These are phyloP conservation scores for Miamiensis avidus DNA, from an alignment of 169 alveolate species.

Conservation along the genomic window DNA sequence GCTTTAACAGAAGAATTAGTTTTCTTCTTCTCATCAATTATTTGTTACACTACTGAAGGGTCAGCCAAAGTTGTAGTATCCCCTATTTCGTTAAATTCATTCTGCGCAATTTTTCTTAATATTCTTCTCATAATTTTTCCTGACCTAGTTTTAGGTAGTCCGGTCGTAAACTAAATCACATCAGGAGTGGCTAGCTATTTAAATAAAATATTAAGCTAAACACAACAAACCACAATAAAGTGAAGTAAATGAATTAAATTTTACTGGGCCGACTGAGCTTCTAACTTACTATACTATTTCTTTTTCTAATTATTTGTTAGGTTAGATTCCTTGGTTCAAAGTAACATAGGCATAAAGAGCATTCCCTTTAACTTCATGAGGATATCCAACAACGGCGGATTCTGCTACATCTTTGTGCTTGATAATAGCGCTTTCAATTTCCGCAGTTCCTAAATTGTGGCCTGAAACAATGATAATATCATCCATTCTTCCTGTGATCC, in stretches of 20 bases:
- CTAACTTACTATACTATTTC: conserved; percentile 61
- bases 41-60: too few species aligned
- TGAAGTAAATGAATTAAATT: neutral
- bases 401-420: conserved; percentile 35
- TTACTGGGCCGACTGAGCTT: conserved; percentile 33
- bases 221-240: neutral
- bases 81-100: conserved; percentile 3
- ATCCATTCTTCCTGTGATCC: conserved; percentile 96
- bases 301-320: conserved; percentile 24
- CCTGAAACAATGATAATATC: conserved; percentile 86
- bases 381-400: conserved; percentile 54
- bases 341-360: conserved; percentile 53
- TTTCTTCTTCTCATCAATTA: too few species aligned
- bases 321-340: conserved; percentile 17
- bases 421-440: conserved; percentile 50
- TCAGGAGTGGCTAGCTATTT: conserved; percentile 39
- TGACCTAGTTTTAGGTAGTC: conserved; percentile 57
- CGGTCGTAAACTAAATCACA: conserved; percentile 20
- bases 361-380: conserved; percentile 48
- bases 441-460: conserved; percentile 50
- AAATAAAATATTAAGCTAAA: neutral
- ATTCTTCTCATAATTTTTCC: conserved; percentile 56
- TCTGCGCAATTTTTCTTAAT: conserved; percentile 36
- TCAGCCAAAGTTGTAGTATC: too few species aligned
- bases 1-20: too few species aligned